A percentile compares a stretch with the other conserved stretches of the same genome.
Evolutionary conservation across 2,329 filamentous ascomycete genomes (phyloP).

Genomic region (Xylariaceae sp.): DNA sequence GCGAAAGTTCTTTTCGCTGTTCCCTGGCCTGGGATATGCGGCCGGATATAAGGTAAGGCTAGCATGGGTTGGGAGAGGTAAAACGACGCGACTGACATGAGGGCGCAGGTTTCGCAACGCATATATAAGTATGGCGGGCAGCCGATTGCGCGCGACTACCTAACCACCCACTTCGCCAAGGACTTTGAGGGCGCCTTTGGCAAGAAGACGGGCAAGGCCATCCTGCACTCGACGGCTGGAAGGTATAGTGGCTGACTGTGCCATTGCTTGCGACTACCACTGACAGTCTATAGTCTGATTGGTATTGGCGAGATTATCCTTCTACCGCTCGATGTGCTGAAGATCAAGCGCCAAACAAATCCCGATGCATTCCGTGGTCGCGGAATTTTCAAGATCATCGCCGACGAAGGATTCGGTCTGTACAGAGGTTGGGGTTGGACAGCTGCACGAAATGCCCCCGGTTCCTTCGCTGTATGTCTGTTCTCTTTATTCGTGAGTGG

Average conservation of each 20-base stretch:
- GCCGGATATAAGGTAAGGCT: conserved; percentile 82
- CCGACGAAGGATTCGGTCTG: conserved; percentile 89
- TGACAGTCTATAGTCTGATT: conserved; percentile 66
- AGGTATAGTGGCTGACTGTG: conserved; percentile 48
- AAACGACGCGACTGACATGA: conserved; percentile 7
- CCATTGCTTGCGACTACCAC: background rate
- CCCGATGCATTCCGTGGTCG: conserved; percentile 95
- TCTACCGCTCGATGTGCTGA: conserved; percentile 90
- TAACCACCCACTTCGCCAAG: conserved; percentile 72
- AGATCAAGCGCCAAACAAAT: conserved; percentile 99
- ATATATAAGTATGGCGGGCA: conserved; percentile 99
- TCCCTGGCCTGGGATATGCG: conserved; percentile 94
- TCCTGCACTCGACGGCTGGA: conserved; percentile 95
- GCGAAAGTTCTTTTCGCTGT: conserved; percentile 88
- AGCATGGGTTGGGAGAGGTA: background rate
- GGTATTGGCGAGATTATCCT: conserved; percentile 97
- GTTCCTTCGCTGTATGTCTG: conserved; percentile 81
- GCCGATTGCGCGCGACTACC: conserved; percentile 88
- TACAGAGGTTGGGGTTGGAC: conserved; percentile 98
- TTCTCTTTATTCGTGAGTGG: background rate
- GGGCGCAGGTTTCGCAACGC: conserved; percentile 70
- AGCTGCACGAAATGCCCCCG: conserved; percentile 91
- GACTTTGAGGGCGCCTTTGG: conserved; percentile 88
- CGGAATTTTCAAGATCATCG: conserved; percentile 82
- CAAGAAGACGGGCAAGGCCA: conserved; percentile 95